Percentiles rank a stretch among this genome's conserved stretches.
Evolutionary conservation across 2,329 filamentous ascomycete species (phyloP).

Genomic region (Aspergillus tamarii): DNA sequence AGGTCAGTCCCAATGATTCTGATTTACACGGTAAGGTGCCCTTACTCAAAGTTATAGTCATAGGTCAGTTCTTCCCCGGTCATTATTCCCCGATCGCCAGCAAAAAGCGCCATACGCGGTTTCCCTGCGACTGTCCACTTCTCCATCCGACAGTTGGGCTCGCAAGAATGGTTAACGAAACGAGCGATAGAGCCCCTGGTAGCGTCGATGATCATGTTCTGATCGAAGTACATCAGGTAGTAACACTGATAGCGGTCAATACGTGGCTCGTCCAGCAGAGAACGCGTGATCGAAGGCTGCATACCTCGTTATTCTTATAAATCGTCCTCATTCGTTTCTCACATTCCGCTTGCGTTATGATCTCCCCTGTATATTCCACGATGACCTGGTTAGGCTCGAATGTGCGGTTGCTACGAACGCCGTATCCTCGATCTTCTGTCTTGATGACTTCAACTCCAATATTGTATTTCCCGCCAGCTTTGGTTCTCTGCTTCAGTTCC

Average conservation of each 20-base stretch:
- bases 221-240: slow-evolving; percentile 97
- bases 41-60: slow-evolving; percentile 76
- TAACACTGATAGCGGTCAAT: slow-evolving; percentile 68
- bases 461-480: slow-evolving; percentile 81
- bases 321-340: slow-evolving; percentile 89
- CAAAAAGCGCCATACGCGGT: slow-evolving; percentile 95
- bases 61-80: slow-evolving; percentile 96
- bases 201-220: slow-evolving; percentile 98
- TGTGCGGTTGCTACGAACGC: slow-evolving; percentile 84
- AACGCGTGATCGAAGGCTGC: slow-evolving; percentile 29
- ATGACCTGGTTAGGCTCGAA: slow-evolving; percentile 93
- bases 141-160: slow-evolving; percentile 95
- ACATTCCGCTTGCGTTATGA: slow-evolving; percentile 92
- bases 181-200: slow-evolving; percentile 94
- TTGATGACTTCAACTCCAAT: slow-evolving; percentile 95
- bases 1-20: background rate
- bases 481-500: slow-evolving; percentile 72
- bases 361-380: slow-evolving; percentile 97
- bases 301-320: slow-evolving; percentile 90
- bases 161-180: slow-evolving; percentile 97
- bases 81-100: slow-evolving; percentile 84
- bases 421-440: slow-evolving; percentile 84
- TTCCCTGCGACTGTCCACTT: slow-evolving; percentile 96
- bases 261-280: slow-evolving; percentile 1
- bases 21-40: slow-evolving; percentile 8